Evolutionary conservation across 2,329 filamentous ascomycete genomes (phyloP), one percentile per base, ranked within the genome.

Genomic region (Trichoderma atrobrunneum): DNA sequence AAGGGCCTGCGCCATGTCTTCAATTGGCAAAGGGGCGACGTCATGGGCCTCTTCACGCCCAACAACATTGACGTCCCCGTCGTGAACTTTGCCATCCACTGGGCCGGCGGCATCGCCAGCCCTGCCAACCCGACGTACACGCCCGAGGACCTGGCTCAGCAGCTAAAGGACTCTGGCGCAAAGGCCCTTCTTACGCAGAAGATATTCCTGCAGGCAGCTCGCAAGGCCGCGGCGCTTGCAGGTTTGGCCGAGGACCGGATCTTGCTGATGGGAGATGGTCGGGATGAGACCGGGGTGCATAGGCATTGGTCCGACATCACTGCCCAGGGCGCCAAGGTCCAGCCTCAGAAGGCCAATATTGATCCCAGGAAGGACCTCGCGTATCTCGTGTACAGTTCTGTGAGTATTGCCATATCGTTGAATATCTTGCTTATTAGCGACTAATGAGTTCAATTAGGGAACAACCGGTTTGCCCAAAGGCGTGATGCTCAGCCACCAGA

Each of bases 391-490:
- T 98, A 97, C 81, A 94, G 91, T 64, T 95, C 92, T 8, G 81
- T 82, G 73, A 70, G 80, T 28, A 24, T 26, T 16, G 3, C 2
- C 11, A 8, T 6, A 7, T 2, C 12, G 18, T 32, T 32, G 26
- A 6, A n/a, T 24, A 8, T 54, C 5, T 6, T 21, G 62, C 12
- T 3, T 28, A 34, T 21, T 43, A n/a, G 24, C 26, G 26, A 48
- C 16, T 26, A 67, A 48, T 3, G 16, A 6, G 1, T 7, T 8
- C 11, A 2, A 10, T 5, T 26, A 83, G 79, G 95, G 95, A 8
- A 98, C 95, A 0, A 98, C 95, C 0, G 95, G 95, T 2, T 84
- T 94, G 65, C 95, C 95, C 0, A 98, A 98, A 81, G 95, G 95
- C 18, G 95, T 98, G 16, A 92, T 93, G 88, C 85, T 98, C 36